Evolutionary conservation across 129 eudicot genomes (phyloP), one percentile per base, ranked within the genome.

Genomic region (Smallanthus sonchifolius): DNA sequence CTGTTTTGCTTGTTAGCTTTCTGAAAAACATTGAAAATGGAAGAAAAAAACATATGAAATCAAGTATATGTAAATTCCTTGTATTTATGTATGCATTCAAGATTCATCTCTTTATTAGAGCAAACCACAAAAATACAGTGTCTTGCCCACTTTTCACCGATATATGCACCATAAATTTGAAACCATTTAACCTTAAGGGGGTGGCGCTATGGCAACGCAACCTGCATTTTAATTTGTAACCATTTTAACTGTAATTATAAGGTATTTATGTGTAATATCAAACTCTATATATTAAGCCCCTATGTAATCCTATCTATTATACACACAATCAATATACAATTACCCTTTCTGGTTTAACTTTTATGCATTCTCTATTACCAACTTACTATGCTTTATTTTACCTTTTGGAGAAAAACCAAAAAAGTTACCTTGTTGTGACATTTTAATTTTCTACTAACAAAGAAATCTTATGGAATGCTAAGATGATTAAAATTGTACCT

Each of bases 1-100:
- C 77, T 89, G 44, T 82, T 79, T 73, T 83, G 92, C 75, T 73
- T 86, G 83, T 86, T 80, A 20, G 97, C 91, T 82, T 89, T 89
- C 97, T 92, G 93, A 66, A 75, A 75, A 74, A 64, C 65, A 45
- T 76, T 14, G 24, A 55, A 69, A 63, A 35, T 15, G 14, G 36
- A 45, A 8, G 14, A 35, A 14, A 51, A 39, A 15, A 67, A 43
- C 70, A 65, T 17, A 66, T 19, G 42, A 16, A 30, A 39, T n/a
- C 34, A 65, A 37, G 38, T 16, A 36, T 38, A 65, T 64, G 67
- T 15, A 62, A 62, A 32, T 62, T 15, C 24, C 67, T 4, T 30
- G 4, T 59, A 28, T 32, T 30, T 59, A 59, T 34, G 20, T n/a
- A 1, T 62, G 67, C 24, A 35, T 34, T 62, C 42, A 62, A 44